Evolutionary conservation across 768 basidiomycete species (phyloP), one percentile per base, ranked within the genome.

Genomic region (Kwoniella mangroviensis): DNA sequence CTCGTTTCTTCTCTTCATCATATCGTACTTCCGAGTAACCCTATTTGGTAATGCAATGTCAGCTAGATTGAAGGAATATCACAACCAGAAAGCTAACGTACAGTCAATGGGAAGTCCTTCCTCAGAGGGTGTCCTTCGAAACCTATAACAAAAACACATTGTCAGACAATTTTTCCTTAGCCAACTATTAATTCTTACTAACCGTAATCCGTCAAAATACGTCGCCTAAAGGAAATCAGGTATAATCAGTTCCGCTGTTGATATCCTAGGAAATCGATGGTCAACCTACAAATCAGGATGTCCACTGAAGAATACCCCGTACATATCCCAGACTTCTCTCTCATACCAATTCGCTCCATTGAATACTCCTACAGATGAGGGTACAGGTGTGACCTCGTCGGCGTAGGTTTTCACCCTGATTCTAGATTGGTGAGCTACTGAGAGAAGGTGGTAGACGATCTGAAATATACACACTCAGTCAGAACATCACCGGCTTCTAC

Each of bases 21-120:
- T 98, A 99, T 52, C 97, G 91, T 51, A 98, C 88, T 84, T 99
- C 97, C 10, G 93, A 94, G 84, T 98, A 99, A n/a, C 97, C 97
- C 94, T 97, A 77, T 15, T 28, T 17, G 13, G 21, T 6, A 63
- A 22, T 42, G 17, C n/a, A 49, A 9, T 22, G 56, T 66, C 42
- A 72, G 49, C 45, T 40, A 24, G 2, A 19, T 19, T 12, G 52
- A 2, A 12, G 34, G 34, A 34, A 34, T 5, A 4, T 55, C 51
- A 19, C 28, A 12, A 21, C 17, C 4, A 10, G 15, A 24, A 0
- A 21, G 54, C 22, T 56, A 24, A 85, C 90, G 75, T 81, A 94
- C 95, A 10, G 94, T 97, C 76, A 99, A 84, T 41, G 97, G 97
- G 88, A 98, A 99, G 82, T 99, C 97, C 83, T 99, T 99, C 72